Evolutionary conservation across 2,329 filamentous ascomycete species (phyloP), one percentile per base, ranked within the genome.

Genomic region (Ophiostoma piceae): DNA sequence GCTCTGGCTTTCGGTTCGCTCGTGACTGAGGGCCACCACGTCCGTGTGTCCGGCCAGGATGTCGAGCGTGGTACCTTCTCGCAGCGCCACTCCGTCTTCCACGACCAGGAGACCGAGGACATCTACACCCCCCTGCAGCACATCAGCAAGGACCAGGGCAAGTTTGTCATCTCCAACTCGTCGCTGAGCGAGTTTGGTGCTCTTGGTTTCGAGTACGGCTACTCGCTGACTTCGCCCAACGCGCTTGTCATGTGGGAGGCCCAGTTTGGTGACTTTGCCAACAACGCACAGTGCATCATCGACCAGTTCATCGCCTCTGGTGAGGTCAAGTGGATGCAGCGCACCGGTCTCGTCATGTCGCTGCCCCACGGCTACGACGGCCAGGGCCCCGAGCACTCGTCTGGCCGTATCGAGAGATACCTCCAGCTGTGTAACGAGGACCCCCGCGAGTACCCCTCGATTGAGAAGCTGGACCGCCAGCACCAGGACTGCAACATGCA

Each of bases 401-500:
- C 95, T 72, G 95, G 92, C 71, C 92, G 95, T 80, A 91, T 99
- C 82, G 95, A 99, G 84, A 91, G 95, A 77, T 99, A 96, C 83
- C 86, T 99, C 74, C 95, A 98, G 82, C 89, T 99, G 72, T 95
- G 91, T 82, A 98, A 98, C 82, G 95, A 99, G 80, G 95, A 99
- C 78, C 94, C 95, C 70, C 92, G 95, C 73, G 87, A 95, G 76
- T 99, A 93, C 89, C 95, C 95, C 68, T 85, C 88, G 1, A 84
- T 87, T 41, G 93, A 97, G 74, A 97, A 95, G 85, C 88, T 98
- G 72, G 90, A 96, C 69, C 92, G 95, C 75, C 95, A 98, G 82
- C 95, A 99, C 84, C 95, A 99, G 83, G 95, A 99, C 83, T 97
- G 93, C 86, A 99, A 99, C 84, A 96, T 99, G 89, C 95, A 99